Conservation (phyloP, 1,284 basidiomycete species). For the Polyporus tsugae region DNA sequence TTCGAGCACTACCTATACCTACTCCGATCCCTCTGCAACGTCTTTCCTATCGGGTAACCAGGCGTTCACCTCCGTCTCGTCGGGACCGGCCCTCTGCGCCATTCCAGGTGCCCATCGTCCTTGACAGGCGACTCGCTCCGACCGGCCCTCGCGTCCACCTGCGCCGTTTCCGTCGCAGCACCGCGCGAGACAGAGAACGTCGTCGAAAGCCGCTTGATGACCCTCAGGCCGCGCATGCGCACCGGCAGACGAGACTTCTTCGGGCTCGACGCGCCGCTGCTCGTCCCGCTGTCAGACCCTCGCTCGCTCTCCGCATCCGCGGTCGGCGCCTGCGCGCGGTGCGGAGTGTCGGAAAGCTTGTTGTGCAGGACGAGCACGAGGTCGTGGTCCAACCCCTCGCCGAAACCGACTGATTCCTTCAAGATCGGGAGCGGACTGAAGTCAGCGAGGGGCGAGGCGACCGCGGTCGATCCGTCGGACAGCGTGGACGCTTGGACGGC, state of each 20-base stretch:
- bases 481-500: not conserved
- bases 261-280: constrained; percentile 19
- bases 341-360: constrained; percentile 28
- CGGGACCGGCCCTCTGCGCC: constrained; percentile 11
- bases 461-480: constrained; percentile 3
- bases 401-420: constrained; percentile 20
- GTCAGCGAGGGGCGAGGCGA: constrained; percentile 6
- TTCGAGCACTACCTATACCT: no score
- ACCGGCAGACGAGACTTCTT: constrained; percentile 38
- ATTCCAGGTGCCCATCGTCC: constrained; percentile 2
- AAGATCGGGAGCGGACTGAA: constrained; percentile 14
- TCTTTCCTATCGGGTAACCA: constrained; percentile 13
- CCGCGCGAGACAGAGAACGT: constrained; percentile 35
- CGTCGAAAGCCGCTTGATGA: constrained; percentile 39
- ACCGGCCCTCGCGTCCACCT: constrained; percentile 17
- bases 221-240: constrained; percentile 32
- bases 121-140: not conserved
- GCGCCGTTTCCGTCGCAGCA: constrained; percentile 37
- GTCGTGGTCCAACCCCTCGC: constrained; percentile 29
- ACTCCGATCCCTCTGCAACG: constrained; percentile 22
- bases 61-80: not conserved
- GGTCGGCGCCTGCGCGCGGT: constrained; percentile 6
- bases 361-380: constrained; percentile 35
- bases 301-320: constrained; percentile 2
- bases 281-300: not conserved